Evolutionary conservation across 2,329 filamentous ascomycete species (phyloP).

Genomic region (Apiospora phragmitis): DNA sequence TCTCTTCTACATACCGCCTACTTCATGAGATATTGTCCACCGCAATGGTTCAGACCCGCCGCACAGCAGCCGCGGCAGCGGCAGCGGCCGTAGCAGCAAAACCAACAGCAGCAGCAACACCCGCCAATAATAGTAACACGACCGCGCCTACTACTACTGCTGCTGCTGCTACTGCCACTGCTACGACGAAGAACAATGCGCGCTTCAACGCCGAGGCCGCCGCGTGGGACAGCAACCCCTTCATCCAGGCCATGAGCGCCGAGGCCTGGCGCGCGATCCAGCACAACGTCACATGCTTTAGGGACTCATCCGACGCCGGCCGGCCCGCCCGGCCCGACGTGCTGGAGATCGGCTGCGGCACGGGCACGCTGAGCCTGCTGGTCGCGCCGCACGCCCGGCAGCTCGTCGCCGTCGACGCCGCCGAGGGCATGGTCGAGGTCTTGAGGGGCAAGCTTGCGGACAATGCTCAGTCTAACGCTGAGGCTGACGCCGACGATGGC

Average conservation of each 20-base stretch:
- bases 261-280: constrained; percentile 47
- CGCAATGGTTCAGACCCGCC: background rate
- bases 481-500: too few species aligned
- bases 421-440: constrained; percentile 54
- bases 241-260: constrained; percentile 44
- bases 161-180: background rate
- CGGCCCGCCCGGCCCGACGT: constrained; percentile 36
- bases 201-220: constrained; percentile 47
- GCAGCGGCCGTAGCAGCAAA: background rate
- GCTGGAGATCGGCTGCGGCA: constrained; percentile 59
- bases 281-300: constrained; percentile 33
- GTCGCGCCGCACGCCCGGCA: constrained; percentile 48
- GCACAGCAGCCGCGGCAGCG: background rate
- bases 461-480: background rate
- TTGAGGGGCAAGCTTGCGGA: constrained; percentile 44
- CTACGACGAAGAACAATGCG: constrained; percentile 31
- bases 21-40: background rate
- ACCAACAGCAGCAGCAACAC: too few species aligned
- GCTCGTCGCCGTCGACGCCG: constrained; percentile 54
- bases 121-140: background rate
- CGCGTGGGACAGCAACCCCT: constrained; percentile 41
- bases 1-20: too few species aligned
- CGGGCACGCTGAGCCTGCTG: constrained; percentile 51
- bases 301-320: constrained; percentile 18
- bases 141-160: background rate